These are phyloP conservation scores for Eucalyptus paniculata DNA, from an alignment of 345 rosid genomes.

Conservation along the genomic window DNA sequence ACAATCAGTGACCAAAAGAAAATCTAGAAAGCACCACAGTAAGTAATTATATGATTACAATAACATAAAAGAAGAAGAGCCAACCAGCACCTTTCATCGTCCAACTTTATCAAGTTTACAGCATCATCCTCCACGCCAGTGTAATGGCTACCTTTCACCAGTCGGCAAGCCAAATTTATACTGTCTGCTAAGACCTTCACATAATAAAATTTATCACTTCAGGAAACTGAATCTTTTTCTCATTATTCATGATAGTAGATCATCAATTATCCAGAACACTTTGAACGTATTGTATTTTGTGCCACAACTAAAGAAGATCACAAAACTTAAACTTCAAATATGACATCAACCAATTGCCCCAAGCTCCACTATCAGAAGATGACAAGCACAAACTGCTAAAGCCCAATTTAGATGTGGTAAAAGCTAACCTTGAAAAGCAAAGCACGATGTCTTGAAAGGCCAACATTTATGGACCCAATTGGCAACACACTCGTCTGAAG, in stretches of 20 bases:
- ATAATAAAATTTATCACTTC: background rate
- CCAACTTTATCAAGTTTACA: constrained; percentile 80
- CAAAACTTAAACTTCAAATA: background rate
- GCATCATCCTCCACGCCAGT: constrained; percentile 99
- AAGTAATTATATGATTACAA: background rate
- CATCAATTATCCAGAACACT: background rate
- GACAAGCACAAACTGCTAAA: background rate
- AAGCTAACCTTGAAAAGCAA: constrained; percentile 88
- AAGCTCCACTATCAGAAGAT: background rate
- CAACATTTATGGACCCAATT: constrained; percentile 79
- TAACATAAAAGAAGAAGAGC: background rate
- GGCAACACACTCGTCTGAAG: constrained; percentile 75
- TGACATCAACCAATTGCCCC: background rate
- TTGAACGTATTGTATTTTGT: background rate
- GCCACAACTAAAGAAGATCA: background rate
- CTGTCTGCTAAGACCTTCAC: constrained; percentile 87
- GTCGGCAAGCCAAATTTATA: constrained; percentile 72
- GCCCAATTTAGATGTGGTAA: background rate
- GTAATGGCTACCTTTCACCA: constrained; percentile 98
- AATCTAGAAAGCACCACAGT: background rate
- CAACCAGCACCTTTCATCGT: constrained; percentile 68
- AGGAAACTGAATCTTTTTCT: background rate
- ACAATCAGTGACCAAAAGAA: background rate
- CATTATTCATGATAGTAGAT: background rate
- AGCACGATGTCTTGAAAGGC: constrained; percentile 94